Evolutionary conservation across 139 green algal species (phyloP).

Genomic region (Coccomyxa sp.): DNA sequence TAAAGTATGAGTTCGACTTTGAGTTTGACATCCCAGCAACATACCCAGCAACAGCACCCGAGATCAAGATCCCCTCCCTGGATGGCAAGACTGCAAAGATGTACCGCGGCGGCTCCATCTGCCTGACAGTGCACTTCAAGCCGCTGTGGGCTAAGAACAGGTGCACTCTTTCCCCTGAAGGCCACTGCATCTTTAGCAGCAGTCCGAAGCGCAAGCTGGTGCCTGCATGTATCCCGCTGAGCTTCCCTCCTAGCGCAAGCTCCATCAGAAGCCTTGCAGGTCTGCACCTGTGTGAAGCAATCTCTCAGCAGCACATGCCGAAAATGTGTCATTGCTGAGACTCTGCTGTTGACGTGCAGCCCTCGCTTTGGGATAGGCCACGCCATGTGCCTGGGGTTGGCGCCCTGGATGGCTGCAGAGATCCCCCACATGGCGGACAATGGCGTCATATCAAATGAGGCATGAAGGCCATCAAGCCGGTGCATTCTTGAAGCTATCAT

Average conservation of each 20-base stretch:
- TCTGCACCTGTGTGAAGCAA: not conserved
- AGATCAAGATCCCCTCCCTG: conserved; percentile 94
- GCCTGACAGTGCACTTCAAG: conserved; percentile 98
- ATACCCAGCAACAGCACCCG: conserved; percentile 85
- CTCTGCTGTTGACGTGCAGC: conserved; percentile 32
- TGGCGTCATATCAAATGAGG: not conserved
- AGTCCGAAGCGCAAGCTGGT: no score
- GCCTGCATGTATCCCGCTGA: no score
- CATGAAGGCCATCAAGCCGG: no score
- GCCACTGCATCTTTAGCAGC: no score
- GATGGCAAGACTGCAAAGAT: conserved; percentile 97
- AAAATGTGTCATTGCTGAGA: not conserved
- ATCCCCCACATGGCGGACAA: conserved; percentile 79
- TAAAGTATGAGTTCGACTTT: conserved; percentile 97
- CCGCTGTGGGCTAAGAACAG: conserved; percentile 90
- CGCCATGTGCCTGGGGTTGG: conserved; percentile 90
- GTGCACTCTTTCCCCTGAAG: conserved; percentile 29
- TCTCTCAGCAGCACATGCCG: not conserved
- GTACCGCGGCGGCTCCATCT: conserved; percentile 96
- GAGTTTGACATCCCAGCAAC: conserved; percentile 93
- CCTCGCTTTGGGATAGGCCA: conserved; percentile 95
- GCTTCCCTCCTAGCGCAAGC: not conserved
- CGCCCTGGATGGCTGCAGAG: conserved; percentile 94
- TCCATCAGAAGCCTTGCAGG: not conserved
- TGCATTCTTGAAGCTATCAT: no score